Base-by-base conservation (phyloP, 2,329 filamentous ascomycete species). In the Fusarium sp. region DNA sequence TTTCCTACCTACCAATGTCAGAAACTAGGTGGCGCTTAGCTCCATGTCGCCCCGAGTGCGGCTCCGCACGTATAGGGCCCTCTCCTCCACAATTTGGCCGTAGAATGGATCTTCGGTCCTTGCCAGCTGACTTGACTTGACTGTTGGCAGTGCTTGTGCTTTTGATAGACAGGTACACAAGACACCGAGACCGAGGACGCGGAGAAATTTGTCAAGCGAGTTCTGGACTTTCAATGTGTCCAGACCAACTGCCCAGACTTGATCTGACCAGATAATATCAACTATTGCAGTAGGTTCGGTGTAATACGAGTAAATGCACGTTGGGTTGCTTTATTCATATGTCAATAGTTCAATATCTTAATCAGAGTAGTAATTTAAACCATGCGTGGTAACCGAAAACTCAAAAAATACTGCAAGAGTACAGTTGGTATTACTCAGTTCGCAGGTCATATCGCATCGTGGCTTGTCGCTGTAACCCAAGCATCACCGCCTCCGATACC, bases 51-150 rank as follows among this genome's bases (percentile, higher is more conserved):
- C 25, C 52, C 52, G 34, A 37, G 26, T 73, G 71, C 72, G 72
- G 71, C 71, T 74, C 71, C 72, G 72, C 72, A 65, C 43, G 30
- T 41, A 45, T 63, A 26, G 50, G 56, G 54, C 43, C 44, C 39
- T 43, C 57, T 73, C 65, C 54, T 73, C 65, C 62, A 71, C 53
- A 61, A 60, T 54, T 60, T 54, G 48, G 52, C 67, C 67, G 46
- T 42, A n/a, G 48, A 34, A 14, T 41, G 30, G 16, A 39, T 37
- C 34, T 37, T 37, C 18, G 31, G 48, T 19, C 31, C 30, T 51
- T 39, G 31, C 48, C 31, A 26, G 48, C 31, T 51, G 48, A 51
- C 48, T 37, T 31, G 28, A 13, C 30, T 16, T 37, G 34, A n/a
- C 34, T 37, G 34, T 11, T 37, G 34, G 18, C 18, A n/a, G 10